Conservation (phyloP, 164 flowering plant species). For the Tinospora cordifolia region DNA sequence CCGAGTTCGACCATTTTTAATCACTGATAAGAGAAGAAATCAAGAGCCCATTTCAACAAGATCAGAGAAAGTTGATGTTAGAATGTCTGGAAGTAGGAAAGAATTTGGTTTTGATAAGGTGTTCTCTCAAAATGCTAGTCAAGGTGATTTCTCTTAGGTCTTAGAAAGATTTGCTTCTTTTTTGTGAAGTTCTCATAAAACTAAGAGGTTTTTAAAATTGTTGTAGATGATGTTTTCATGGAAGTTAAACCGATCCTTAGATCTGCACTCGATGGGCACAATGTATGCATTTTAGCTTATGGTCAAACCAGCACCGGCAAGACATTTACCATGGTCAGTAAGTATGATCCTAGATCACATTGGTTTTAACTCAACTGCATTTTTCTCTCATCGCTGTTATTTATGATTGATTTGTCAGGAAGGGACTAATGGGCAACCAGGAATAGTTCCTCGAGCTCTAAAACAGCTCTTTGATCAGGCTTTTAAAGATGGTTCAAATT, state of each 20-base stretch:
- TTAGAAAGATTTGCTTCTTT: background rate
- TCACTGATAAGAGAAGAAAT: slow-evolving; percentile 27
- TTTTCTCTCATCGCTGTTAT: background rate
- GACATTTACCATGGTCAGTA: slow-evolving; percentile 79
- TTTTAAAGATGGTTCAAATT: slow-evolving; percentile 29
- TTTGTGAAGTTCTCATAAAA: slow-evolving; percentile 4
- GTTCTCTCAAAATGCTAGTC: slow-evolving; percentile 48
- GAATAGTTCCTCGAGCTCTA: slow-evolving; percentile 67
- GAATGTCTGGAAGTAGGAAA: slow-evolving; percentile 39
- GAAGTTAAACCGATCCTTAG: slow-evolving; percentile 71
- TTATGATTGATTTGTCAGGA: slow-evolving; percentile 36
- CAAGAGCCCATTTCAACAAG: slow-evolving; percentile 39
- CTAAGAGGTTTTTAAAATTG: slow-evolving; percentile 11
- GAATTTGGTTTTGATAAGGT: slow-evolving; percentile 64
- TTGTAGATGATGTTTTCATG: slow-evolving; percentile 56
- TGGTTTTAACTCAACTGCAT: background rate
- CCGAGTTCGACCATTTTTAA: slow-evolving; percentile 54
- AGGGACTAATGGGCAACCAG: slow-evolving; percentile 48
- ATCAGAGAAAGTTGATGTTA: slow-evolving; percentile 46
- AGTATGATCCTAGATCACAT: slow-evolving; percentile 1
- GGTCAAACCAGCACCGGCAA: slow-evolving; percentile 95
- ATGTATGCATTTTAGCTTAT: slow-evolving; percentile 74
- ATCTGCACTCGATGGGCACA: slow-evolving; percentile 83
- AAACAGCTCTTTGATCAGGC: slow-evolving; percentile 45
- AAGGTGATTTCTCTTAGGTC: slow-evolving; percentile 39